These are phyloP conservation scores for Phytopythium mirpurense DNA, from an alignment of 352 stramenopile species.

Conservation along the genomic window DNA sequence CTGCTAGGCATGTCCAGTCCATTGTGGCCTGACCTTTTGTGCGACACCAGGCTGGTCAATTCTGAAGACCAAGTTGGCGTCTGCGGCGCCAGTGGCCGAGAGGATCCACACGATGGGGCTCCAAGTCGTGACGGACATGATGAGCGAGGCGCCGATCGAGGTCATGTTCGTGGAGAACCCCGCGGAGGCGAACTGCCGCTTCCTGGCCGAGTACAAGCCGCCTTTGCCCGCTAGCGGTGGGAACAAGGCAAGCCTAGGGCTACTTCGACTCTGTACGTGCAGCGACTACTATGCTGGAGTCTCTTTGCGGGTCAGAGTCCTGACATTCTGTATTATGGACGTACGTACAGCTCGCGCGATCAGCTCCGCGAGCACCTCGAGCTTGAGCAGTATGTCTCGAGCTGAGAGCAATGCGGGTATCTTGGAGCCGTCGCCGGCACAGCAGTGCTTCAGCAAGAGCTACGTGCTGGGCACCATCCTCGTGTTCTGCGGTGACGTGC, in stretches of 20 bases:
- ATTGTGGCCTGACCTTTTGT: neutral
- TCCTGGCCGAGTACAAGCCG: constrained; percentile 57
- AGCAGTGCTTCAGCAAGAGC: constrained; percentile 48
- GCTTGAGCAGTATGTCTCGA: constrained; percentile 13
- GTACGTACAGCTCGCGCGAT: neutral
- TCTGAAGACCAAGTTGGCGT: constrained; percentile 69
- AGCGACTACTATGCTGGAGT: neutral
- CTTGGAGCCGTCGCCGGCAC: constrained; percentile 11
- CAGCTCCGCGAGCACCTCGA: constrained; percentile 14
- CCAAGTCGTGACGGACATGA: constrained; percentile 65
- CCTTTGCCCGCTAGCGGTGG: constrained; percentile 7
- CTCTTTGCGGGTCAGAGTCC: neutral
- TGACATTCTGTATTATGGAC: neutral
- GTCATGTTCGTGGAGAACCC: constrained; percentile 47
- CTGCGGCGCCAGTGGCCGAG: constrained; percentile 64
- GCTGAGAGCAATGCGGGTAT: constrained; percentile 7
- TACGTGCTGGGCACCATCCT: constrained; percentile 77
- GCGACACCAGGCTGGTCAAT: constrained; percentile 49
- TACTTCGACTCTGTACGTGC: constrained; percentile 45
- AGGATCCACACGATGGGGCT: constrained; percentile 72
- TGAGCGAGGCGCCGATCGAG: constrained; percentile 54
- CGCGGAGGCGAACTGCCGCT: constrained; percentile 30
- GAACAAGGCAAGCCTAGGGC: constrained; percentile 22
- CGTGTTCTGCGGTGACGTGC: constrained; percentile 57
- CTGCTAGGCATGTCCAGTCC: neutral